A percentile compares a stretch with the other conserved stretches of the same genome.
These are phyloP conservation scores for Aphanomyces stellatus DNA, from an alignment of 352 stramenopile species.

Conservation along the genomic window DNA sequence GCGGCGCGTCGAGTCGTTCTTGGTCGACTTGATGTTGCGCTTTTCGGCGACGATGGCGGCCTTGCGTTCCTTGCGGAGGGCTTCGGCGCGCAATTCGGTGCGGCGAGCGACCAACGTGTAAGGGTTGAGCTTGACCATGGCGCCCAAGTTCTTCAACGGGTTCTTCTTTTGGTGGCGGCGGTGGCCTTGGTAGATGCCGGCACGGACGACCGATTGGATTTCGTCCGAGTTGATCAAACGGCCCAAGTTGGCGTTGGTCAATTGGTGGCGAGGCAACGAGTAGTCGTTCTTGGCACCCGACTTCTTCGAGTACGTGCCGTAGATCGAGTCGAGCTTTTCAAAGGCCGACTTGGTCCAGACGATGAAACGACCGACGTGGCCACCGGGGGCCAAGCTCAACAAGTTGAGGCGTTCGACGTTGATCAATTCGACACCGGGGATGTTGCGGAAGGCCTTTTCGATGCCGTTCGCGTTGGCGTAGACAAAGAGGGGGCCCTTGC, in stretches of 20 bases:
- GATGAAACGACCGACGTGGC: slow-evolving; percentile 98
- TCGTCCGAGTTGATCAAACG: slow-evolving; percentile 99
- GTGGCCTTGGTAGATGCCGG: slow-evolving; percentile 87
- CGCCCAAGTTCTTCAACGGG: slow-evolving; percentile 92
- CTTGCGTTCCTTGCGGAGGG: slow-evolving; percentile 86
- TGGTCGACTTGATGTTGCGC: slow-evolving; percentile 75
- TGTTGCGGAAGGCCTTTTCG: slow-evolving; percentile 96
- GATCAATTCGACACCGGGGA: slow-evolving; percentile 95
- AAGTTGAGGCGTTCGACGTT: slow-evolving; percentile 98
- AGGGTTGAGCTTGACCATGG: slow-evolving; percentile 95
- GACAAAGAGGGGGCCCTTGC: slow-evolving; percentile 94
- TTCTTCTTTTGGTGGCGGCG: slow-evolving; percentile 96
- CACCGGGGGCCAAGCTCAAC: slow-evolving; percentile 95
- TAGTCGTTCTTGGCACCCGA: slow-evolving; percentile 88
- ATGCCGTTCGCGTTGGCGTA: slow-evolving; percentile 92
- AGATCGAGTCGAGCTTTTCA: slow-evolving; percentile 95
- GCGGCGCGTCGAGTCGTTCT: slow-evolving; percentile 62
- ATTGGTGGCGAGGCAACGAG: slow-evolving; percentile 89
- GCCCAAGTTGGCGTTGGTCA: slow-evolving; percentile 97
- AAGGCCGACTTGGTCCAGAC: slow-evolving; percentile 98
- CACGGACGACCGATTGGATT: slow-evolving; percentile 96
- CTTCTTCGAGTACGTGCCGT: slow-evolving; percentile 91
- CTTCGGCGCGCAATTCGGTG: slow-evolving; percentile 82
- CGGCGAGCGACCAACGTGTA: slow-evolving; percentile 91
- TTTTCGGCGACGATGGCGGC: slow-evolving; percentile 67